Evolutionary conservation across 257 asterid species (phyloP).

Genomic region (Gardenia jasminoides): DNA sequence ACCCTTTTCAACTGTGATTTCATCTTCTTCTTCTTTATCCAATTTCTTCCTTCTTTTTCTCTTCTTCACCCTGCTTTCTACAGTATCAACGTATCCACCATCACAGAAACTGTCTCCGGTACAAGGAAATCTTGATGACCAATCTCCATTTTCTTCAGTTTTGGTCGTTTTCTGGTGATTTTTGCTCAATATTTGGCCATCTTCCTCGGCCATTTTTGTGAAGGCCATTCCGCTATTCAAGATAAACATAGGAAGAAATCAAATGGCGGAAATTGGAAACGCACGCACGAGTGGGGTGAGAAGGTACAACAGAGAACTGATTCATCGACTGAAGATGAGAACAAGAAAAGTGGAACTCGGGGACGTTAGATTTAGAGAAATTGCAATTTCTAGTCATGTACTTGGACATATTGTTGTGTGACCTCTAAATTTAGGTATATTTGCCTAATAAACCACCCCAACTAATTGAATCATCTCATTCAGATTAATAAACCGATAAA

Average conservation of each 20-base stretch:
- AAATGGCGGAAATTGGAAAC: not conserved
- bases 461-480: no score
- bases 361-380: not conserved
- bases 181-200: not conserved
- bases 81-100: not conserved
- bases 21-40: no score
- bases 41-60: no score
- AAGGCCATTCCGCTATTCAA: not conserved
- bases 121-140: not conserved
- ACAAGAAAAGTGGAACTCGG: not conserved
- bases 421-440: not conserved
- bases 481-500: no score
- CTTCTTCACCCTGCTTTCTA: slow-evolving; percentile 15
- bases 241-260: not conserved
- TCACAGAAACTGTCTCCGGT: not conserved
- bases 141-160: not conserved
- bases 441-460: no score
- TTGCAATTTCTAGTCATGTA: not conserved
- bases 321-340: not conserved
- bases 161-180: not conserved
- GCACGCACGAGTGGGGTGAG: not conserved
- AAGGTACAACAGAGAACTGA: not conserved
- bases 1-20: not conserved
- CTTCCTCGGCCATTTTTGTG: not conserved
- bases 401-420: not conserved